phyloP scores from a whole-genome alignment of 139 green algal species.

The Pedinophyceae sp. region DNA sequence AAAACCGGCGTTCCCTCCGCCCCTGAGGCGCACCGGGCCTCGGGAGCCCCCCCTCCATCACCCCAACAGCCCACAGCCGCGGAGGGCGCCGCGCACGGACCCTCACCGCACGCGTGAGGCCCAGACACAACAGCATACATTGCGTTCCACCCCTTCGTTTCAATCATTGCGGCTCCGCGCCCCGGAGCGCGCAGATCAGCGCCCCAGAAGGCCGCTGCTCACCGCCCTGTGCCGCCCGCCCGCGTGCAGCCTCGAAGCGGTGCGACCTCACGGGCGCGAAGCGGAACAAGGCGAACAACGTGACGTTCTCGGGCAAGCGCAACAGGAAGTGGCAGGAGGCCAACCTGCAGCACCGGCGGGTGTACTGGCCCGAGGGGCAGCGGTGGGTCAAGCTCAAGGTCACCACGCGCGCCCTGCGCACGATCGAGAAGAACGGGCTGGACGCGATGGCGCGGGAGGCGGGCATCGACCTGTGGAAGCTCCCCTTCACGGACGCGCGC shows the following conservation, averaged over 20 bases:
- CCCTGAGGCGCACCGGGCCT: no score
- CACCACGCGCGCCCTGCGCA: slow-evolving; percentile 8
- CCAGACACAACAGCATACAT: no score
- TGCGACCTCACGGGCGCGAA: slow-evolving; percentile 84
- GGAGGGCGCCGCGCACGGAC: no score
- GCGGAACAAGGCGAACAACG: slow-evolving; percentile 89
- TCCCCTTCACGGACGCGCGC: slow-evolving; percentile 60
- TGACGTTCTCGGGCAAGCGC: slow-evolving; percentile 95
- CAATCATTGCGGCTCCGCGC: no score
- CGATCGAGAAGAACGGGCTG: slow-evolving; percentile 73
- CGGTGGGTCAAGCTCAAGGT: slow-evolving; percentile 56
- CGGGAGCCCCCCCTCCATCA: no score
- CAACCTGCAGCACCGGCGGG: slow-evolving; percentile 76
- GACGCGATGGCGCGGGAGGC: slow-evolving; percentile 75
- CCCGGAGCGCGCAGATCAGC: no score
- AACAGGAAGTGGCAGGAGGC: slow-evolving; percentile 87
- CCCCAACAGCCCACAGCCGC: no score
- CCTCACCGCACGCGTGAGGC: no score
- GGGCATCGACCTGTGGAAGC: slow-evolving; percentile 68
- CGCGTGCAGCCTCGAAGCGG: not conserved
- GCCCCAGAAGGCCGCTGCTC: no score
- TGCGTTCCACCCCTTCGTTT: no score
- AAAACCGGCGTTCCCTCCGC: no score
- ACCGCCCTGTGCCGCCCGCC: not conserved
- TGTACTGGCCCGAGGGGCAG: slow-evolving; percentile 58